phyloP scores from a whole-genome alignment of 345 rosid genomes.

The Syzygium aqueum region DNA sequence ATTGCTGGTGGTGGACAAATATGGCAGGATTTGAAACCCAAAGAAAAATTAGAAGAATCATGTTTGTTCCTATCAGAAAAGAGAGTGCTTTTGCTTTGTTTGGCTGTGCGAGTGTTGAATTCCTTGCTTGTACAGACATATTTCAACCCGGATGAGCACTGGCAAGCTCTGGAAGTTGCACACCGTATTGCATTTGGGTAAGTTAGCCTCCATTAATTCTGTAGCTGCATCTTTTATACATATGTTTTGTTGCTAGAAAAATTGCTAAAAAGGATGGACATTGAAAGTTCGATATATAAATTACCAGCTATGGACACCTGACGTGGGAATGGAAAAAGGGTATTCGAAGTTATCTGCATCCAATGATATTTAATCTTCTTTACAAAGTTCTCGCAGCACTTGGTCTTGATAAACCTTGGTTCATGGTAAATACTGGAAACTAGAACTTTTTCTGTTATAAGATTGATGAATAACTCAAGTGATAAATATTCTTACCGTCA shows the following conservation, averaged over 20 bases:
- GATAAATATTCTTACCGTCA: not conserved
- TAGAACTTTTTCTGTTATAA: not conserved
- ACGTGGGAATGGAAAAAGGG: slow-evolving; percentile 95
- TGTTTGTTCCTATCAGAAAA: slow-evolving; percentile 9
- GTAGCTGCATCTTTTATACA: not conserved
- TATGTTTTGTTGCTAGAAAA: not conserved
- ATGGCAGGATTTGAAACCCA: not conserved
- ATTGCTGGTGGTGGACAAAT: not conserved
- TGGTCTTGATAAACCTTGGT: slow-evolving; percentile 59
- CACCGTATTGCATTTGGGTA: slow-evolving; percentile 77
- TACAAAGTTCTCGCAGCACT: slow-evolving; percentile 56
- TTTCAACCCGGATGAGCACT: slow-evolving; percentile 93
- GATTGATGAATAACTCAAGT: not conserved
- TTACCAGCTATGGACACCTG: slow-evolving; percentile 70
- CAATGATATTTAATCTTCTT: slow-evolving; percentile 58
- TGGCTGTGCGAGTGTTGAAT: slow-evolving; percentile 46
- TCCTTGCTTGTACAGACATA: slow-evolving; percentile 71
- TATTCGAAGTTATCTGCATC: slow-evolving; percentile 86
- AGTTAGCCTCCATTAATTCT: not conserved
- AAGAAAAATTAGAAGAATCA: not conserved
- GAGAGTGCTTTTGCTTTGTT: slow-evolving; percentile 39
- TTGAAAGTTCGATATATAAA: not conserved
- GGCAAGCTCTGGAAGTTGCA: slow-evolving; percentile 91
- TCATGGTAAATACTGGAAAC: slow-evolving; percentile 40
- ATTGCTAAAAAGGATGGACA: not conserved